These are phyloP conservation scores for Aspergillus arachidicola DNA, from an alignment of 2,329 filamentous ascomycete species.

Conservation along the genomic window DNA sequence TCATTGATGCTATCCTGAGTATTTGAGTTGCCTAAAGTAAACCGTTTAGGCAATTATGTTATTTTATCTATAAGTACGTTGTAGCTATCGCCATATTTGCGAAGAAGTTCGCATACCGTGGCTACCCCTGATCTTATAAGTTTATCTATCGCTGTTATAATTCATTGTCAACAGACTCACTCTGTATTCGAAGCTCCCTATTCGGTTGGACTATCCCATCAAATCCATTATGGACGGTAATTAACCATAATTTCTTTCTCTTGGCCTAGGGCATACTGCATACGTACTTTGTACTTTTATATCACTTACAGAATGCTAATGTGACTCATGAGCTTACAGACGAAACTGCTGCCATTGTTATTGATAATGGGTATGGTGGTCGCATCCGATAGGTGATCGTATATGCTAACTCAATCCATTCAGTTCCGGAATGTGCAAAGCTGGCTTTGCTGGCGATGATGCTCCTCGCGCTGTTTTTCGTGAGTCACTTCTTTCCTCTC, in stretches of 20 bases:
- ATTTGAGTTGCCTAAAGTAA: neutral
- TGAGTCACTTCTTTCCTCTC: slow-evolving; percentile 65
- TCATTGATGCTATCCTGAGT: neutral
- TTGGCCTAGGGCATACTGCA: neutral
- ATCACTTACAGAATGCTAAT: neutral
- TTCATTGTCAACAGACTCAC: neutral
- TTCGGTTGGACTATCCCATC: no score
- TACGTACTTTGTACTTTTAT: neutral
- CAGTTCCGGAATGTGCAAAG: slow-evolving; percentile 99
- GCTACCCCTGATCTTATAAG: neutral
- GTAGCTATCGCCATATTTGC: neutral
- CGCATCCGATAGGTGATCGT: neutral
- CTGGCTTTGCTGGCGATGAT: slow-evolving; percentile 99
- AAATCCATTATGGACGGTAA: neutral
- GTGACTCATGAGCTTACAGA: neutral
- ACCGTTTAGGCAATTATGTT: neutral
- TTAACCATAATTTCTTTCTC: neutral
- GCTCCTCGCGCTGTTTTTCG: slow-evolving; percentile 99
- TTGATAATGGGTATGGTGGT: neutral
- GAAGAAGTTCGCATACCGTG: neutral
- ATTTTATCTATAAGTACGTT: neutral
- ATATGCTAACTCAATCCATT: slow-evolving; percentile 16
- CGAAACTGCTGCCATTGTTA: neutral
- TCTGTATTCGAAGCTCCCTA: neutral
- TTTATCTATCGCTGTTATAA: neutral